Evolutionary conservation across 2,329 filamentous ascomycete genomes (phyloP).

Genomic region (Microsporum audouinii): DNA sequence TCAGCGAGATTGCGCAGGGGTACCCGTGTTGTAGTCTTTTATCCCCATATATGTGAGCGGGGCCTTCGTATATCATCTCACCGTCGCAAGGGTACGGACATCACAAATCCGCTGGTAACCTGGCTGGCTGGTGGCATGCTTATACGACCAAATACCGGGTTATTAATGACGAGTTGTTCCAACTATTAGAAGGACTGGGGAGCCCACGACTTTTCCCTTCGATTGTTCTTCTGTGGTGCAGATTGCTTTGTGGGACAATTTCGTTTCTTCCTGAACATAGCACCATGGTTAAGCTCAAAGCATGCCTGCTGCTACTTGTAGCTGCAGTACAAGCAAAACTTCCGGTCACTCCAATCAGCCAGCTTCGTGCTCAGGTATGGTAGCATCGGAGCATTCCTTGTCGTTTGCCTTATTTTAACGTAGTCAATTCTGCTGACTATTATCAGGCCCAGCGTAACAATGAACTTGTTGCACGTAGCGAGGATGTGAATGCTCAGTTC

Average conservation of each 20-base stretch:
- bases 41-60: neutral
- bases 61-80: constrained; percentile 1
- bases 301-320: constrained; percentile 10
- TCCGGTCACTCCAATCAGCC: constrained; percentile 7
- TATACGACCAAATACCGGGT: neutral
- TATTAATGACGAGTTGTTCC: neutral
- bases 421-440: neutral
- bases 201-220: neutral
- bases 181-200: neutral
- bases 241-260: neutral
- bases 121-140: neutral
- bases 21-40: neutral
- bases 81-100: neutral
- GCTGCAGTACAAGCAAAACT: constrained; percentile 7
- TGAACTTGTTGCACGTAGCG: neutral
- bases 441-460: neutral
- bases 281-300: constrained; percentile 10
- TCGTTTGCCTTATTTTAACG: neutral
- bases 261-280: neutral
- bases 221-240: neutral
- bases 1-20: neutral
- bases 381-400: neutral
- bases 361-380: constrained; percentile 4
- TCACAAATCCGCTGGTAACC: neutral
- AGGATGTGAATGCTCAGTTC: constrained; percentile 25